Conservation (phyloP, 352 stramenopile species). For the Phytophthora macrochlamydospora region DNA sequence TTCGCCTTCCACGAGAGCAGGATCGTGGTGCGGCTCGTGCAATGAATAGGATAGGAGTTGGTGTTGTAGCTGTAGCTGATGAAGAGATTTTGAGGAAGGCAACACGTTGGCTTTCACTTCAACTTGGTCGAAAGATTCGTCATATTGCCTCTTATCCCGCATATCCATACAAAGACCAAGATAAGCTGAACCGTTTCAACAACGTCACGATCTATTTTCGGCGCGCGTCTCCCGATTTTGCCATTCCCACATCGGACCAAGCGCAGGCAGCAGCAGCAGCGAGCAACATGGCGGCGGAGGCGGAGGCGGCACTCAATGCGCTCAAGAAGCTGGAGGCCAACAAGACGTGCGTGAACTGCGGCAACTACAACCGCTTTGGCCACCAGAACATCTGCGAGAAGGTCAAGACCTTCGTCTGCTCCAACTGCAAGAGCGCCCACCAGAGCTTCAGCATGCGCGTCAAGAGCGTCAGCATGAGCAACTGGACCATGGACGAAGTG, state of each 20-base stretch:
- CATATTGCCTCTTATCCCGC: background rate
- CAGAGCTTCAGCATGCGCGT: slow-evolving; percentile 95
- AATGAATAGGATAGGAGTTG: background rate
- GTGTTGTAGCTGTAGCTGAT: slow-evolving; percentile 6
- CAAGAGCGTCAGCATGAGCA: slow-evolving; percentile 96
- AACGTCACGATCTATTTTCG: background rate
- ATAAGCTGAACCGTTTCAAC: background rate
- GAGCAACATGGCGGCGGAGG: slow-evolving; percentile 26
- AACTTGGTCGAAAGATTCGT: background rate
- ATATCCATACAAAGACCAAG: background rate
- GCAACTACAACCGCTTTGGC: slow-evolving; percentile 89
- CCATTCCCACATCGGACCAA: slow-evolving; percentile 19
- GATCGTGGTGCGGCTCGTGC: slow-evolving; percentile 39
- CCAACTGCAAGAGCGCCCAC: slow-evolving; percentile 95
- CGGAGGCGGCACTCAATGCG: slow-evolving; percentile 77
- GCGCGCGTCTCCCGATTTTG: slow-evolving; percentile 23
- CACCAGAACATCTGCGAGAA: slow-evolving; percentile 94
- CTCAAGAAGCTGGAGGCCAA: slow-evolving; percentile 87
- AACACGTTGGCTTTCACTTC: background rate
- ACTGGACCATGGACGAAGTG: slow-evolving; percentile 93
- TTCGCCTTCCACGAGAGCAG: slow-evolving; percentile 54
- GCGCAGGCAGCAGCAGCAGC: slow-evolving; percentile 10
- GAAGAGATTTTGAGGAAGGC: background rate
- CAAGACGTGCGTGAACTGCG: slow-evolving; percentile 87
- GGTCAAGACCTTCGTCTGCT: slow-evolving; percentile 93